Evolutionary conservation across 2,329 filamentous ascomycete species (phyloP).

Genomic region (Rutstroemia sp.): DNA sequence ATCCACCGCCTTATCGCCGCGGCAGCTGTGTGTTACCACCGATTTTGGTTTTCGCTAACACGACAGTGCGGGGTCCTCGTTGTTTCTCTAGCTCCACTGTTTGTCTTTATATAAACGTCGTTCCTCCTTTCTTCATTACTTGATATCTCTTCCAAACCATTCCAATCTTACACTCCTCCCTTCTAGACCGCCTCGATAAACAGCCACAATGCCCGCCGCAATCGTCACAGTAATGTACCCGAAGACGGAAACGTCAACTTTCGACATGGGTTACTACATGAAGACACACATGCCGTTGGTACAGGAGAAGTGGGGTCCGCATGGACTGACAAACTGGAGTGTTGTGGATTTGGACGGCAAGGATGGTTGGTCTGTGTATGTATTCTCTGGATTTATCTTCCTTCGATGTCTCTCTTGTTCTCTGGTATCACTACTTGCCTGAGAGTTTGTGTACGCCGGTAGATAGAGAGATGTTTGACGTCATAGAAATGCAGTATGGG

Average conservation of each 20-base stretch:
- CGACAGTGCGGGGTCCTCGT: no score
- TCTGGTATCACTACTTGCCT: not conserved
- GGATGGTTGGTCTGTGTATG: not conserved
- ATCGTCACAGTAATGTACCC: conserved; percentile 3
- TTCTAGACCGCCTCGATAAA: no score
- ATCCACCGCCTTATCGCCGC: no score
- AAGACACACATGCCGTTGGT: conserved; percentile 7
- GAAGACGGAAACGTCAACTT: conserved; percentile 5
- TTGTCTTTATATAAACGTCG: no score
- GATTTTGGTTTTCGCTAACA: no score
- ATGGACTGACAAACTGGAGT: not conserved
- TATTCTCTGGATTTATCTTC: not conserved
- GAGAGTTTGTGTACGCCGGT: no score
- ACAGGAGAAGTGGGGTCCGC: not conserved
- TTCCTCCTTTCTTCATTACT: no score
- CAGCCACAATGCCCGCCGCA: not conserved
- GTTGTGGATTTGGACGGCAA: not conserved
- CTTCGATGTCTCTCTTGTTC: not conserved
- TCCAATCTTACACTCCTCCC: not conserved
- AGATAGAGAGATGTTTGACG: no score
- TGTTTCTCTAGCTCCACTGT: no score
- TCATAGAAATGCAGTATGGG: not conserved
- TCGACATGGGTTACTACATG: conserved; percentile 1
- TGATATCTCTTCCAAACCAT: not conserved
- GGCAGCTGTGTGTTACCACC: no score